Evolutionary conservation across 768 basidiomycete species (phyloP).

Genomic region (Phlebiopsis flavidoalba): DNA sequence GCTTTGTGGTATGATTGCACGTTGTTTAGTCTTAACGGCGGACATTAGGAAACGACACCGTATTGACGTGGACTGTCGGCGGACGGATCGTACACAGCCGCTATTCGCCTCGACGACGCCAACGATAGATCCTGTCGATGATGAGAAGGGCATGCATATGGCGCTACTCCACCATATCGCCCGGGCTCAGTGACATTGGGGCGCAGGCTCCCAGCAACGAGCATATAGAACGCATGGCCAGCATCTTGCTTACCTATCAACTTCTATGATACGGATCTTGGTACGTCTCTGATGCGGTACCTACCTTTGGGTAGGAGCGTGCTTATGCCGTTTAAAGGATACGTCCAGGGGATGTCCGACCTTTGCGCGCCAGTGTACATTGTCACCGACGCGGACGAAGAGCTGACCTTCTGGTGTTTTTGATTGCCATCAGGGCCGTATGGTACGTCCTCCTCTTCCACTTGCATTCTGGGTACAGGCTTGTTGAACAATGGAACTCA

Average conservation of each 20-base stretch:
- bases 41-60: constrained; percentile 74
- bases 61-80: constrained; percentile 94
- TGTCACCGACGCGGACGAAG: constrained; percentile 84
- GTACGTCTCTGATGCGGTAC: constrained; percentile 39
- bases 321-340: constrained; percentile 44
- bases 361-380: constrained; percentile 92
- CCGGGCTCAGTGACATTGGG: constrained; percentile 66
- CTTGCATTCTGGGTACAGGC: not conserved
- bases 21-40: not conserved
- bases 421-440: constrained; percentile 89
- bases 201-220: constrained; percentile 87
- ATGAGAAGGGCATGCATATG: constrained; percentile 52
- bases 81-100: constrained; percentile 92
- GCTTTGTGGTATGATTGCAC: constrained; percentile 15
- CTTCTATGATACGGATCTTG: constrained; percentile 82
- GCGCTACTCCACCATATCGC: constrained; percentile 72
- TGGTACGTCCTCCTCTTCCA: constrained; percentile 49
- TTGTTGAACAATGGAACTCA: constrained; percentile 26
- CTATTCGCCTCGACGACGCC: constrained; percentile 56
- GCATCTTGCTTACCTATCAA: constrained; percentile 89
- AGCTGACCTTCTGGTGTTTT: constrained; percentile 94
- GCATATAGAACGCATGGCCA: constrained; percentile 84
- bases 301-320: not conserved
- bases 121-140: constrained; percentile 40
- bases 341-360: constrained; percentile 99